Base-by-base conservation (phyloP, 805 yeast species). In the Huiozyma sinensis region DNA sequence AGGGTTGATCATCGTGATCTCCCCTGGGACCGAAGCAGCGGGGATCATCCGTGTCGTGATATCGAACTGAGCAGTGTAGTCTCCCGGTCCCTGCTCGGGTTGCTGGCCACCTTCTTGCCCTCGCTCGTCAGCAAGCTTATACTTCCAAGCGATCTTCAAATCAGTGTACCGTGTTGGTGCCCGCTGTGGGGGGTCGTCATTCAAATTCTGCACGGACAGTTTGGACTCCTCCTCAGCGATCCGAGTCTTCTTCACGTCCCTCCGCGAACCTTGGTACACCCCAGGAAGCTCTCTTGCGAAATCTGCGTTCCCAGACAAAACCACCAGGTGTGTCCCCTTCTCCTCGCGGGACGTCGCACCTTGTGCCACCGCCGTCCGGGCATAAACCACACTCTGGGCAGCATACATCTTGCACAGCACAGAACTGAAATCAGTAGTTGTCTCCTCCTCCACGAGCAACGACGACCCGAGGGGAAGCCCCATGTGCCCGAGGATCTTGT, bases 111-210 rank as follows among this genome's bases (percentile, higher is more conserved):
- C 36, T 35, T 46, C 37, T 51, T 50, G 59, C 42, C 56, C 52
- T 2, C 36, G 33, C 38, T 63, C 65, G 41, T 68, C 67, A 27
- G 68, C 68, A 43, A 69, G 64, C 0, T 90, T 92, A 56, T 89
- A 89, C 55, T 97, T 75, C 97, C 97, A 89, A 1, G 97, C 97
- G 52, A 89, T 89, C 57, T 81, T 84, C 72, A 89, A 67, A 50
- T 81, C 85, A 6, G 65, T 48, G 39, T 51, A 49, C 44, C 60
- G 52, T 12, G 53, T 42, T 37, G 58, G 52, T 27, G 51, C 43
- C 28, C 54, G 48, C 5, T 8, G 11, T 8, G 33, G 11, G 11
- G 11, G 2, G 44, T 50, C 48, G 32, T 73, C 75, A 2, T 76
- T 62, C 54, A 82, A 57, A 56, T 84, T 84, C 30, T 81, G 76